Percentiles rank a stretch among this genome's conserved stretches.
Evolutionary conservation across 805 yeast genomes (phyloP).

Genomic region (Candida pseudoglaebosa): DNA sequence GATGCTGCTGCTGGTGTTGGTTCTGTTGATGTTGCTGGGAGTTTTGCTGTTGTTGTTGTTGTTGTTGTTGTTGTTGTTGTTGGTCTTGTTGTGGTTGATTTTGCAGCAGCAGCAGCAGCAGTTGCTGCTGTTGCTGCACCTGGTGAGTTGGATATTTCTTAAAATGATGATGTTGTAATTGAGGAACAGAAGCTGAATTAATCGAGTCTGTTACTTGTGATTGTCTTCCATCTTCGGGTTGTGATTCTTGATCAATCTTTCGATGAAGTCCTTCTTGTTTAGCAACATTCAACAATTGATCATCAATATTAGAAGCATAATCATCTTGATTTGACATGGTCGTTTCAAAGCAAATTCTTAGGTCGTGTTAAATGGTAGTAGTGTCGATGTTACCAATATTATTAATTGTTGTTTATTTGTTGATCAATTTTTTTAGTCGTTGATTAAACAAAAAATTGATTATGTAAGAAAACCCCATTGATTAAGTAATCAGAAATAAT

Average conservation of each 20-base stretch:
- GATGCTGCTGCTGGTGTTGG: slow-evolving; percentile 10
- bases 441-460: not conserved
- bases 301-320: slow-evolving; percentile 36
- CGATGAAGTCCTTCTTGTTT: slow-evolving; percentile 28
- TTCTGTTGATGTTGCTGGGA: slow-evolving; percentile 12
- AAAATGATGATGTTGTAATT: slow-evolving; percentile 3
- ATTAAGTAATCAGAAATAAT: too few relatives aligned
- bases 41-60: slow-evolving; percentile 10
- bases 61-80: slow-evolving; percentile 9
- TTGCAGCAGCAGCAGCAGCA: slow-evolving; percentile 3
- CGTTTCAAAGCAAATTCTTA: not conserved
- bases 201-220: slow-evolving; percentile 19
- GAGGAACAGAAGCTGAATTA: slow-evolving; percentile 6
- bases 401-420: not conserved
- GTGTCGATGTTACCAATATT: slow-evolving; percentile 9
- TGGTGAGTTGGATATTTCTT: not conserved
- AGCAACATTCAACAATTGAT: slow-evolving; percentile 37
- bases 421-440: not conserved
- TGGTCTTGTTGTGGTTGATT: slow-evolving; percentile 7
- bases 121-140: slow-evolving; percentile 5
- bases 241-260: slow-evolving; percentile 1
- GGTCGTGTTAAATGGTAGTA: slow-evolving; percentile 23
- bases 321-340: slow-evolving; percentile 14
- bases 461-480: not conserved
- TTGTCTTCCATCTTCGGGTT: too few relatives aligned